These are phyloP conservation scores for Pyricularia pennisetigena DNA, from an alignment of 2,329 filamentous ascomycete genomes.

Conservation along the genomic window DNA sequence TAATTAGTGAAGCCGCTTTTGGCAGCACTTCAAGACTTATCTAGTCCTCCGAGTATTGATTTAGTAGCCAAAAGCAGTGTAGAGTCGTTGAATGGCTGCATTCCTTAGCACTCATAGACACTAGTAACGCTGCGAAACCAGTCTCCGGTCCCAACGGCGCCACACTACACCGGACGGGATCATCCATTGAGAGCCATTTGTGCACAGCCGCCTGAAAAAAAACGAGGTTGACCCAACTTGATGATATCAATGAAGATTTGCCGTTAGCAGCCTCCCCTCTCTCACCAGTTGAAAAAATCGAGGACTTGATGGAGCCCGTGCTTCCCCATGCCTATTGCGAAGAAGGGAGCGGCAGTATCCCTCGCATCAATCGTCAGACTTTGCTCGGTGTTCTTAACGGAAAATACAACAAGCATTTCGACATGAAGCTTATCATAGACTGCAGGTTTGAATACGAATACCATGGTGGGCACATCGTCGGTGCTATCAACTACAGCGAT, in stretches of 20 bases:
- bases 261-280: slow-evolving; percentile 43
- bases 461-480: slow-evolving; percentile 87
- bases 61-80: too few relatives aligned
- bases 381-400: slow-evolving; percentile 83
- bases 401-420: slow-evolving; percentile 65
- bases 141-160: too few relatives aligned
- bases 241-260: slow-evolving; percentile 34
- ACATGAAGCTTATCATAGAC: slow-evolving; percentile 81
- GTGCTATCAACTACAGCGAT: slow-evolving; percentile 93
- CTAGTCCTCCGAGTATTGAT: too few relatives aligned
- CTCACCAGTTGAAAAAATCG: slow-evolving; percentile 73
- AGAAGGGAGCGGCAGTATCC: slow-evolving; percentile 75
- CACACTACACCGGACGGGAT: too few relatives aligned
- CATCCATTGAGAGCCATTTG: too few relatives aligned
- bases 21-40: too few relatives aligned
- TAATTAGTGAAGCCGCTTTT: too few relatives aligned
- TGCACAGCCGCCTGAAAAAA: too few relatives aligned
- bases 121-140: too few relatives aligned
- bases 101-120: too few relatives aligned
- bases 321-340: slow-evolving; percentile 79
- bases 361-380: slow-evolving; percentile 73
- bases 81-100: too few relatives aligned
- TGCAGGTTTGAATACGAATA: slow-evolving; percentile 99
- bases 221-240: too few relatives aligned
- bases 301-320: slow-evolving; percentile 61